Evolutionary conservation across 306 rosid species (phyloP).

Genomic region (Dryas alaskensis): DNA sequence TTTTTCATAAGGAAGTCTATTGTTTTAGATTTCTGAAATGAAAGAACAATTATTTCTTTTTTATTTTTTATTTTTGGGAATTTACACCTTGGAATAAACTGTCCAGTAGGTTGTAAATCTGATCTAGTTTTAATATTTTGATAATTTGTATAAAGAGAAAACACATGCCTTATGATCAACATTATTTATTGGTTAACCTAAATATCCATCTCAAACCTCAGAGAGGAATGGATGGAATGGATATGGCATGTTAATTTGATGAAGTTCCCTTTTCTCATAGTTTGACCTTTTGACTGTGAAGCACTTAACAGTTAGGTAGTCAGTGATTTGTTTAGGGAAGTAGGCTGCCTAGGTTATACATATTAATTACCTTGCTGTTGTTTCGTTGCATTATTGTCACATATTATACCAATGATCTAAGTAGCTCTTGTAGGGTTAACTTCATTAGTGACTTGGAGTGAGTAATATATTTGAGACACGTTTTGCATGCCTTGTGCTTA

Average conservation of each 20-base stretch:
- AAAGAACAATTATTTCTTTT: background rate
- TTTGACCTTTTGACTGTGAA: background rate
- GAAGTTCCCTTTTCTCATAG: constrained; percentile 2
- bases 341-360: background rate
- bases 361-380: background rate
- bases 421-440: background rate
- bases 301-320: background rate
- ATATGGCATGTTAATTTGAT: background rate
- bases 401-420: background rate
- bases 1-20: background rate
- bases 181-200: background rate
- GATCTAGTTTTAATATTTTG: background rate
- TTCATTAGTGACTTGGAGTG: background rate
- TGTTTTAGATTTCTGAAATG: background rate
- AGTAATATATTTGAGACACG: background rate
- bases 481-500: constrained; percentile 5
- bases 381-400: background rate
- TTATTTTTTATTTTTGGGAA: background rate
- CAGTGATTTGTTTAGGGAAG: background rate
- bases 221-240: background rate
- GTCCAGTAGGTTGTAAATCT: background rate
- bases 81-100: background rate
- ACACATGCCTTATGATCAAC: background rate
- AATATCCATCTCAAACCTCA: background rate
- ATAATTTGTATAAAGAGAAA: background rate